Evolutionary conservation across 129 eudicot species (phyloP), one percentile per base, ranked within the genome.

Genomic region (Escallonia herrerae): DNA sequence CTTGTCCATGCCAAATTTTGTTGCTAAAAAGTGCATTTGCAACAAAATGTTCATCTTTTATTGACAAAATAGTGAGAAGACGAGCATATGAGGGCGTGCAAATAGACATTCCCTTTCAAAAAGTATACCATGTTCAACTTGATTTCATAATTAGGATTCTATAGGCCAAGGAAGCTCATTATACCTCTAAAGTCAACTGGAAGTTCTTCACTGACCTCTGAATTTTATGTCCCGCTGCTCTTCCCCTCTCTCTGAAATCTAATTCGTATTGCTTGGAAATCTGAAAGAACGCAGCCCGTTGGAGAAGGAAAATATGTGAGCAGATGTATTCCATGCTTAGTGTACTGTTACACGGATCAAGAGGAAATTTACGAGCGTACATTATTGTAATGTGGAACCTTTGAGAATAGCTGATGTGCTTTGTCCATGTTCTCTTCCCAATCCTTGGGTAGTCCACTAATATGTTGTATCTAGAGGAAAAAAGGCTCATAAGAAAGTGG

Each of bases 181-280:
- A 64, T 72, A 91, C 97, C 89, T 93, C 98, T 79, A 93, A 55
- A 60, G 87, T 88, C 71, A 93, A 57, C 67, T 89, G 96, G 72
- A 93, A 91, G 67, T 91, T 93, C 87, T 89, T 93, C 56, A 82
- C 99, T 3, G 99, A 93, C 65, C 87, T 89, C 77, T 89, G 83
- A 52, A 93, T 86, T 77, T 72, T 76, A 39, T 86, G 90, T 15
- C 96, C 96, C 7, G 84, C 57, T 77, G 8, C 15, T 11, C 84
- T 74, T 58, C 90, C 95, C 76, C 87, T 81, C 40, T 83, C 91
- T 88, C 96, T 86, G 80, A 77, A 93, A 77, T 93, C 99, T 61
- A 93, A 66, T 68, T 93, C 99, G 37, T 89, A 83, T 62, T 86
- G 96, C 73, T 77, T 93, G 55, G 96, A 51, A 15, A 83, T 60